Conservation (phyloP, 805 yeast genomes). For the Cyberlindnera xylosilytica region DNA sequence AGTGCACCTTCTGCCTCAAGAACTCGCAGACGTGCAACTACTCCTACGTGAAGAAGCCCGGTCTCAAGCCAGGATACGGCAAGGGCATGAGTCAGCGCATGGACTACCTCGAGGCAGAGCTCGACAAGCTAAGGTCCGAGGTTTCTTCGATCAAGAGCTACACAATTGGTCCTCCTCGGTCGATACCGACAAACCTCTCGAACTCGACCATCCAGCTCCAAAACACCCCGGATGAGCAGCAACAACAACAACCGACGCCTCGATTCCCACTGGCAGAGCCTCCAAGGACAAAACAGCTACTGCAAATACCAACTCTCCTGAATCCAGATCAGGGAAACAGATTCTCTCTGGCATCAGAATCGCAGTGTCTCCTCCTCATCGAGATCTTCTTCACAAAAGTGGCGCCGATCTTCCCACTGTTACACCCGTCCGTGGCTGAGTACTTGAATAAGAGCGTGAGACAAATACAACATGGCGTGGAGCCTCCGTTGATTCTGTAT, state of each 20-base stretch:
- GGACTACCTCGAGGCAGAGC: slow-evolving; percentile 18
- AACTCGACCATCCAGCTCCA: too few species aligned
- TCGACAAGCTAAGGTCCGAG: slow-evolving; percentile 11
- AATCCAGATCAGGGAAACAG: slow-evolving; percentile 12
- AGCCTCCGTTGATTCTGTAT: slow-evolving; percentile 20
- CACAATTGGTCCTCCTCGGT: not conserved
- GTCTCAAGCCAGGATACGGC: slow-evolving; percentile 25
- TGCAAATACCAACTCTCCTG: slow-evolving; percentile 20
- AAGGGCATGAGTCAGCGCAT: slow-evolving; percentile 21
- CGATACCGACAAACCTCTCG: not conserved
- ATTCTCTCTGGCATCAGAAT: slow-evolving; percentile 14
- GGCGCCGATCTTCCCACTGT: slow-evolving; percentile 21
- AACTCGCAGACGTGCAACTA: slow-evolving; percentile 15
- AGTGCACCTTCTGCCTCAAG: slow-evolving; percentile 20
- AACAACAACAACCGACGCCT: slow-evolving; percentile 8
- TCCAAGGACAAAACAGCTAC: slow-evolving; percentile 1
- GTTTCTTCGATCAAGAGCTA: not conserved
- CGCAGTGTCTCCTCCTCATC: slow-evolving; percentile 16
- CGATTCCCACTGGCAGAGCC: not conserved
- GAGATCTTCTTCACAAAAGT: slow-evolving; percentile 21
- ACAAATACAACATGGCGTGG: slow-evolving; percentile 3
- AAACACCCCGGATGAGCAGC: too few species aligned
- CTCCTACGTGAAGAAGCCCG: slow-evolving; percentile 24
- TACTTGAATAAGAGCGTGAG: slow-evolving; percentile 11
- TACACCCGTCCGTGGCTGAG: slow-evolving; percentile 20